Conservation (phyloP, 1,284 basidiomycete genomes). For the Microbotryum violaceum region DNA sequence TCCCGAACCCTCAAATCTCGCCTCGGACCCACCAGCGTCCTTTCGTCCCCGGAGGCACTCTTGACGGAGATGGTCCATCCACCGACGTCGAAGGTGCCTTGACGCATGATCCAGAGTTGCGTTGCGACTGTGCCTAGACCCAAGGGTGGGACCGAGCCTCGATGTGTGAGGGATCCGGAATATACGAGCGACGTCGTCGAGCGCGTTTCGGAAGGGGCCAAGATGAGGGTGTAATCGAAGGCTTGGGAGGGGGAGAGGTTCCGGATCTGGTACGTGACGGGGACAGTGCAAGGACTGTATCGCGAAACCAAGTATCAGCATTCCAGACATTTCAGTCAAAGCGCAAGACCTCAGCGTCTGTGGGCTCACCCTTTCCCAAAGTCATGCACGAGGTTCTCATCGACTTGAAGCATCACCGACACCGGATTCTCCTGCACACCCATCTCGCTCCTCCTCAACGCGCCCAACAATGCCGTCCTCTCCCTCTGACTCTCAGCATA, state of each 20-base stretch:
- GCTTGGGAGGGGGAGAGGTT: constrained; percentile 46
- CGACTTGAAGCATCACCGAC: constrained; percentile 44
- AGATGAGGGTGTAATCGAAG: constrained; percentile 11
- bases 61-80: constrained; percentile 1
- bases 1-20: not conserved
- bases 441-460: constrained; percentile 63
- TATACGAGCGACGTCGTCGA: not conserved
- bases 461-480: constrained; percentile 56
- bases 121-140: not conserved
- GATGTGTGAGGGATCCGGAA: constrained; percentile 9
- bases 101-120: constrained; percentile 9
- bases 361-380: constrained; percentile 61
- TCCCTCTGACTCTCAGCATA: constrained; percentile 79
- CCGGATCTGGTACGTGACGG: constrained; percentile 54
- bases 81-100: constrained; percentile 3
- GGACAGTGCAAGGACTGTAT: constrained; percentile 52
- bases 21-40: not conserved
- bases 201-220: not conserved
- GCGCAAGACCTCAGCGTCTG: not conserved
- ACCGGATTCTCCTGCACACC: constrained; percentile 68
- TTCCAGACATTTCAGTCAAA: not conserved
- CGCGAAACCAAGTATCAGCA: constrained; percentile 5
- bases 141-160: constrained; percentile 6
- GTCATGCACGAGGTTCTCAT: constrained; percentile 50
- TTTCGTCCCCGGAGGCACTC: not conserved